These are phyloP conservation scores for Globisporangium heterothallicum DNA, from an alignment of 352 stramenopile species.

Conservation along the genomic window DNA sequence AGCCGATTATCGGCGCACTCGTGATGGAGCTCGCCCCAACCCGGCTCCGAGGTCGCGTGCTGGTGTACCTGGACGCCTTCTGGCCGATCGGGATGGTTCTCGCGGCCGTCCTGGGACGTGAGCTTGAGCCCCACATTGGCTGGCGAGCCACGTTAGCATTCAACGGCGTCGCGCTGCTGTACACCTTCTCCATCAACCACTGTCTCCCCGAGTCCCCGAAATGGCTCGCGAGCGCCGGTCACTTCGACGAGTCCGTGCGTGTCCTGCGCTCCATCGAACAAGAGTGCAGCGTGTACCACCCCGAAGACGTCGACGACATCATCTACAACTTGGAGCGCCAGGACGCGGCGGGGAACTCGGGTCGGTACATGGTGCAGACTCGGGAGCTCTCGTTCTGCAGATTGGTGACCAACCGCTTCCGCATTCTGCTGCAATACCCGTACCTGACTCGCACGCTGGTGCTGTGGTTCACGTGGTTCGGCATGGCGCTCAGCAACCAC, in stretches of 20 bases:
- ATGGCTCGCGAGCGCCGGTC: slow-evolving; percentile 2
- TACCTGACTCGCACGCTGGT: slow-evolving; percentile 30
- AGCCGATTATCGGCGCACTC: slow-evolving; percentile 12
- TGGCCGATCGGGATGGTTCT: slow-evolving; percentile 14
- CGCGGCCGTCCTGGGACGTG: background rate
- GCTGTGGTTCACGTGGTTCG: slow-evolving; percentile 44
- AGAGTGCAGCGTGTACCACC: slow-evolving; percentile 1
- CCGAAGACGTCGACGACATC: background rate
- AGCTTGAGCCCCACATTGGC: background rate
- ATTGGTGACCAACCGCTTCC: slow-evolving; percentile 13
- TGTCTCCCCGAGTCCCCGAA: slow-evolving; percentile 5
- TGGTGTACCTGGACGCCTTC: slow-evolving; percentile 19
- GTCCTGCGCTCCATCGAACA: slow-evolving; percentile 9
- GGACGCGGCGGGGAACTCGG: background rate
- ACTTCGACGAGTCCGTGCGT: slow-evolving; percentile 10
- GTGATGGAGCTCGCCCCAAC: slow-evolving; percentile 19
- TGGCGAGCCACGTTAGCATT: background rate
- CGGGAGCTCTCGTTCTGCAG: slow-evolving; percentile 24
- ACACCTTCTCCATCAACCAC: background rate
- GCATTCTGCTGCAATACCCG: slow-evolving; percentile 26
- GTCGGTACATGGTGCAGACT: background rate
- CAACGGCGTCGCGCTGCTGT: background rate
- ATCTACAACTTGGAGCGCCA: background rate
- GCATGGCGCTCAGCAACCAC: slow-evolving; percentile 17
- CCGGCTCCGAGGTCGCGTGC: slow-evolving; percentile 12